Percentiles rank a stretch among this genome's conserved stretches.
These are phyloP conservation scores for Prunus davidiana DNA, from an alignment of 306 rosid species.

Conservation along the genomic window DNA sequence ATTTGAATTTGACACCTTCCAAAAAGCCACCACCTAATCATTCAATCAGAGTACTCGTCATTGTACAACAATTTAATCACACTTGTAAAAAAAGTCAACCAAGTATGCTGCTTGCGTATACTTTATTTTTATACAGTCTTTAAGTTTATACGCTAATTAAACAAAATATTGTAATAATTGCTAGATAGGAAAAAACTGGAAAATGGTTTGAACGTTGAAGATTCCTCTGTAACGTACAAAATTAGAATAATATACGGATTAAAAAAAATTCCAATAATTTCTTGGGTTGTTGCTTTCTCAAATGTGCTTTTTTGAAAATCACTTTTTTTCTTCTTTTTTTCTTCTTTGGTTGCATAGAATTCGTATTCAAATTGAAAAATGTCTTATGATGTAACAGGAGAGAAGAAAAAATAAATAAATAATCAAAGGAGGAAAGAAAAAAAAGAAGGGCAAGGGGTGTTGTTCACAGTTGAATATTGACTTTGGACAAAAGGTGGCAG, in stretches of 20 bases:
- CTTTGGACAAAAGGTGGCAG: too few relatives aligned
- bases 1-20: neutral
- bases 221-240: neutral
- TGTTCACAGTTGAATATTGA: too few relatives aligned
- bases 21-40: neutral
- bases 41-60: neutral
- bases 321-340: too few relatives aligned
- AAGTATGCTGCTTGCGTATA: neutral
- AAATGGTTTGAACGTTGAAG: neutral
- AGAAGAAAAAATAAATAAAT: too few relatives aligned
- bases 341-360: too few relatives aligned
- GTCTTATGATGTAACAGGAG: too few relatives aligned
- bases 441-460: too few relatives aligned
- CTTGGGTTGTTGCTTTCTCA: too few relatives aligned
- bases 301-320: too few relatives aligned
- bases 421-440: too few relatives aligned
- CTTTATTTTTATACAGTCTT: neutral
- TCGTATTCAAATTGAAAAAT: too few relatives aligned
- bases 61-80: neutral
- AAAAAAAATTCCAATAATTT: too few relatives aligned
- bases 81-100: neutral
- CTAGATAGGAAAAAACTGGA: neutral
- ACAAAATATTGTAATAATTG: neutral
- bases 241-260: neutral
- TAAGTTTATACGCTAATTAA: neutral